Evolutionary conservation across 768 basidiomycete species (phyloP).

Genomic region (Boletus pseudopeckii): DNA sequence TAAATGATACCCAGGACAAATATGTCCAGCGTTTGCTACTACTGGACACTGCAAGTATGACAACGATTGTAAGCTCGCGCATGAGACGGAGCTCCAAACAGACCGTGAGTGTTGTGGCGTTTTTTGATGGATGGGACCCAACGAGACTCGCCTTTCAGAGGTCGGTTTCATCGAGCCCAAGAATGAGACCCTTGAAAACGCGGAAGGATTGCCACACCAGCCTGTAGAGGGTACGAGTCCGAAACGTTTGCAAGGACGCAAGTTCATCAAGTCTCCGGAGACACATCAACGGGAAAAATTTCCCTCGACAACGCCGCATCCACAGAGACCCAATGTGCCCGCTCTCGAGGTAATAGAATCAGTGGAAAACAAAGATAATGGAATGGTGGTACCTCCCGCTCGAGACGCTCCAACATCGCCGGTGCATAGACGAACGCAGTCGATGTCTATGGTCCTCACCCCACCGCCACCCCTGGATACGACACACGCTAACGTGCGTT

Average conservation of each 20-base stretch:
- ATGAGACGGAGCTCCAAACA: slow-evolving; percentile 24
- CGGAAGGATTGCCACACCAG: neutral
- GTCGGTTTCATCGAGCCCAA: slow-evolving; percentile 17
- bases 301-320: neutral
- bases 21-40: slow-evolving; percentile 22
- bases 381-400: neutral
- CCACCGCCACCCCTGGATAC: slow-evolving; percentile 14
- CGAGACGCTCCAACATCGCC: slow-evolving; percentile 7
- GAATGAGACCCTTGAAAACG: neutral
- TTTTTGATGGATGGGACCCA: neutral
- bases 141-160: neutral
- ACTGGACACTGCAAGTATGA: slow-evolving; percentile 27
- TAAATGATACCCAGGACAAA: slow-evolving; percentile 18
- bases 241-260: slow-evolving; percentile 10
- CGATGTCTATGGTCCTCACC: slow-evolving; percentile 24
- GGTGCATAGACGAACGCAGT: slow-evolving; percentile 26
- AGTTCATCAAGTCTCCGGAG: slow-evolving; percentile 2
- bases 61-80: slow-evolving; percentile 28
- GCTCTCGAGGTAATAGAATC: neutral
- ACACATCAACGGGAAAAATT: neutral
- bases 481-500: slow-evolving; percentile 16
- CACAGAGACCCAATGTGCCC: neutral
- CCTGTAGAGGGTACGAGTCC: neutral
- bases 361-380: neutral
- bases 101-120: slow-evolving; percentile 18